Base-by-base conservation (phyloP, 2,329 filamentous ascomycete genomes). In the Botryotinia narcissicola region DNA sequence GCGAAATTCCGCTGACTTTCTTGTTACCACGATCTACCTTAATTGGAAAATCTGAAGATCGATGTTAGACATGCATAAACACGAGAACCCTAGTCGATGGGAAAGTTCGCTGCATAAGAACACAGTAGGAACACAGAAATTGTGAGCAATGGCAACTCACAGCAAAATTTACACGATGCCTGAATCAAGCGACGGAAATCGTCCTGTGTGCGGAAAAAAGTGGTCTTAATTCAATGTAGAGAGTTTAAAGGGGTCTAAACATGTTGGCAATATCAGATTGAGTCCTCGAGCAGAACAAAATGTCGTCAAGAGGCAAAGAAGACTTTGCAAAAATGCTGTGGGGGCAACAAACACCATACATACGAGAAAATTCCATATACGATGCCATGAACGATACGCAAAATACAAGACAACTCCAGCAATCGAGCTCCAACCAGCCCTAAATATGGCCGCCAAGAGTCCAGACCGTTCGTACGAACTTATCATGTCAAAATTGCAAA, bases 11-110 rank as follows among this genome's bases (percentile, higher is more conserved):
- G 4, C 32, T 25, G 22, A 5, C 32, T 25, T 61, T 14, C 10
- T 32, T 9, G 3, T 61, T n/a, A 22, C 32, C 59, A 37, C 20
- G 1, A 35, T 29, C 29, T 60, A 35, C 29, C 22, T 35, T 61
- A 2, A 7, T 22, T 4, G 7, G 22, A 25, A 16, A 0, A 10
- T 25, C n/a, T 5, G 3, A 40, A 14, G 20, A 25, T 7, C 14
- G 32, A 7, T 0, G 18, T 6, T 10, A 20, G 9, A 37, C 1
- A 37, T 37, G 20, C 20, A 7, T 8, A 37, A 25, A 7, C 0
- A 12, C 0, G 32, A 32, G 57, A 0, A 35, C 6, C 5, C 7
- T 12, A 22, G 10, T 35, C 3, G 9, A 22, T 22, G 9, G 22
- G 59, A 37, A 4, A 22, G 0, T 25, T 37, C 5, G 3, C 32